These are phyloP conservation scores for Microascus cirrosus DNA, from an alignment of 2,329 filamentous ascomycete species.

Conservation along the genomic window DNA sequence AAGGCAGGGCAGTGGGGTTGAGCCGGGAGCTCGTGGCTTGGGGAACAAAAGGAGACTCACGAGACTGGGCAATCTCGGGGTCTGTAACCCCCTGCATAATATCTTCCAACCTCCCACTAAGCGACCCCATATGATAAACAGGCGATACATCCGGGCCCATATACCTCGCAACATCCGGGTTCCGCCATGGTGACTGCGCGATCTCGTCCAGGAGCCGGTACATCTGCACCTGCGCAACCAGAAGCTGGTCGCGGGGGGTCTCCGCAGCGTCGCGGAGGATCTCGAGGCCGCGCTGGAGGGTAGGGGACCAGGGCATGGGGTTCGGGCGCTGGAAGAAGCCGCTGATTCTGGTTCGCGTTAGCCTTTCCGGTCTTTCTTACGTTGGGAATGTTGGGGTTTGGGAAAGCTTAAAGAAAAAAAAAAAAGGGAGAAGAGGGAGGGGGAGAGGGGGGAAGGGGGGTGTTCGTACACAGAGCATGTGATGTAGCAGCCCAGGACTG, in stretches of 20 bases:
- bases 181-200: background rate
- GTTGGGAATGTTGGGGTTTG: conserved; percentile 2
- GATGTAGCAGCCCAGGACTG: conserved; percentile 34
- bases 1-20: no score
- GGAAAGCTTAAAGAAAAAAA: background rate
- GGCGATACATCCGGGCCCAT: conserved; percentile 13
- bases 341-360: conserved; percentile 16
- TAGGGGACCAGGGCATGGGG: conserved; percentile 41
- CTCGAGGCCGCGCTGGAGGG: conserved; percentile 46
- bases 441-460: background rate
- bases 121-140: background rate
- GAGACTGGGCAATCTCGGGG: background rate
- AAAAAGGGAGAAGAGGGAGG: background rate
- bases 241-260: conserved; percentile 33
- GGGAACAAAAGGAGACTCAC: background rate
- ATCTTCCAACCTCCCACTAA: conserved; percentile 1
- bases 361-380: conserved; percentile 7
- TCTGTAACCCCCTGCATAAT: background rate
- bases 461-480: conserved; percentile 21
- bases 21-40: no score
- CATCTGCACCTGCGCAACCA: conserved; percentile 26
- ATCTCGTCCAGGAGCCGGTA: background rate
- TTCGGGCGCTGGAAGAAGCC: conserved; percentile 35
- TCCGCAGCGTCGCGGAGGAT: conserved; percentile 32
- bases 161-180: conserved; percentile 8